phyloP scores from a whole-genome alignment of 1,284 basidiomycete genomes.

The Puccinia triticina region DNA sequence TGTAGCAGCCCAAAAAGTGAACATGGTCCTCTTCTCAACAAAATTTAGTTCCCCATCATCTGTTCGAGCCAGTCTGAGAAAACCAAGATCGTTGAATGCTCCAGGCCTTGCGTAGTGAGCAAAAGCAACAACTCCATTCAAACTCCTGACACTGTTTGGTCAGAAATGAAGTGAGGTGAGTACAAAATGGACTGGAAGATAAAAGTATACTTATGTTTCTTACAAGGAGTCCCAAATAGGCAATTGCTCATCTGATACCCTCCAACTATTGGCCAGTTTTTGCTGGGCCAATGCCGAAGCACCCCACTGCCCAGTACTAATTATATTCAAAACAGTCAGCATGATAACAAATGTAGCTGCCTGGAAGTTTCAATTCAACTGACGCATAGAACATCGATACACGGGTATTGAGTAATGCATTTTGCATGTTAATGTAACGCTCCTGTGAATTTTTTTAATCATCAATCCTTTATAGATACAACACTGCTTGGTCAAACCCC shows the following conservation, averaged over 20 bases:
- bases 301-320: conserved; percentile 47
- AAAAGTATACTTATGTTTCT: neutral
- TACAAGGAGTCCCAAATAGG: conserved; percentile 40
- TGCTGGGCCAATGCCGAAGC: neutral
- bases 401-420: neutral
- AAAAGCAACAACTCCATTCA: conserved; percentile 34
- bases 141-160: conserved; percentile 19
- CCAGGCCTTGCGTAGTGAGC: conserved; percentile 33
- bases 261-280: conserved; percentile 34
- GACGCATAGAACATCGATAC: conserved; percentile 32
- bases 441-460: neutral
- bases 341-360: neutral
- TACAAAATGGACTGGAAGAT: neutral
- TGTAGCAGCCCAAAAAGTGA: conserved; percentile 40
- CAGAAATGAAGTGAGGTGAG: neutral
- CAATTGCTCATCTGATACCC: conserved; percentile 23
- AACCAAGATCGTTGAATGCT: conserved; percentile 39
- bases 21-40: conserved; percentile 5
- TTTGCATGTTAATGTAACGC: conserved; percentile 35
- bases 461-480: too few species aligned
- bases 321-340: neutral
- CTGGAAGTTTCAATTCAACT: conserved; percentile 14
- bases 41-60: neutral
- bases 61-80: neutral
- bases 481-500: too few species aligned